Base-by-base conservation (phyloP, 768 basidiomycete genomes). In the Trametes coccinea region DNA sequence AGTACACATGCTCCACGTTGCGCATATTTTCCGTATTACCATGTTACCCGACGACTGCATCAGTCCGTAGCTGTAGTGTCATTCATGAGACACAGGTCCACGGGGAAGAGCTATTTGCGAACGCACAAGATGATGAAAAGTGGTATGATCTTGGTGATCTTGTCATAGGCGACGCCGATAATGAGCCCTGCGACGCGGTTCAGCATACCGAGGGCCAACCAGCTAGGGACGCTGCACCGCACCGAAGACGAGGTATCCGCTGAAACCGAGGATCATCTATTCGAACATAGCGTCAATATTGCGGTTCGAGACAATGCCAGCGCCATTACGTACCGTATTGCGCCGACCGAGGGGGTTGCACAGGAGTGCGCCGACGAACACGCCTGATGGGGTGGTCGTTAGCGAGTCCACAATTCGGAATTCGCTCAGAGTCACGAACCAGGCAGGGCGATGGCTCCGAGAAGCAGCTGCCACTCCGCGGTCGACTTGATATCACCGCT, bases 1-100 rank as follows among this genome's bases (percentile, higher is more conserved):
- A 62, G 60, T 40, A 58, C 49, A 17, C 47, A 52, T 29, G 11
- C 17, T 53, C 31, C 34, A 51, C 11, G 45, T 7, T 17, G 40
- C 22, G n/a, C 13, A 43, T 8, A 27, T 29, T 48, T 55, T 40
- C 51, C 56, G 46, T 68, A 75, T 41, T 68, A 82, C 84, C 74
- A 89, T 50, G 66, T 89, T 89, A n/a, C 87, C 88, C 47, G 79
- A 82, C 3, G 84, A 87, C 66, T 88, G 85, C 87, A 90, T 87
- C 56, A 88, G 73, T 2, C 85, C 89, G 70, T 88, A 90, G 65
- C 85, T 86, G 59, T 52, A 50, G 41, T 10, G n/a, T 6, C 40
- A 16, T 61, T 29, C 29, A 41, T 59, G 22, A 47, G 37, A 4
- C 51, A 2, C 11, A 13, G n/a, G 29, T 17, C 14, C 39, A 40